Conservation (phyloP, 495 filamentous ascomycete species). For the Penicillium coprophilum region DNA sequence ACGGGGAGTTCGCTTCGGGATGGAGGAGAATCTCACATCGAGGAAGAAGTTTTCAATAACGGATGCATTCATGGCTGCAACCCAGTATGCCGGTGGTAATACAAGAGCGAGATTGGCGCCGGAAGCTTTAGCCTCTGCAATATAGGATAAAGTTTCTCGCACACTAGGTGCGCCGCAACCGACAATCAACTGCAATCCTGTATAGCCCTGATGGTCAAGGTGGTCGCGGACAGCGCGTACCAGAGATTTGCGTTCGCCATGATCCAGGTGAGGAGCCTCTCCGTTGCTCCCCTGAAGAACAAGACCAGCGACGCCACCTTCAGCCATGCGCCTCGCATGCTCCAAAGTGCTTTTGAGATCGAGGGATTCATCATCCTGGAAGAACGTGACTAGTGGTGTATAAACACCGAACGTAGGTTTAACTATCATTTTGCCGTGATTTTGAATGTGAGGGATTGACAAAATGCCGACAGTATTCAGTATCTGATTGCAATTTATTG, state of each 20-base stretch:
- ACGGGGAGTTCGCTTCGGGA: background rate
- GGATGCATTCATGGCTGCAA: conserved; percentile 45
- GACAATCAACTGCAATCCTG: background rate
- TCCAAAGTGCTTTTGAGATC: background rate
- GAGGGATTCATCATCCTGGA: conserved; percentile 1
- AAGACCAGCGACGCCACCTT: conserved; percentile 5
- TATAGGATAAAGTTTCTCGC: conserved; percentile 1
- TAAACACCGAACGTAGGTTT: conserved; percentile 3
- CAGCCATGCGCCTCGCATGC: background rate
- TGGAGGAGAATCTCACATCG: background rate
- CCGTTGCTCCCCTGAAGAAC: conserved; percentile 14
- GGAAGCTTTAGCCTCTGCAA: conserved; percentile 3
- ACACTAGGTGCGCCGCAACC: conserved; percentile 10
- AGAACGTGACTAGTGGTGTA: conserved; percentile 1
- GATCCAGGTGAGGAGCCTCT: conserved; percentile 11
- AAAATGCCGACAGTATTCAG: background rate
- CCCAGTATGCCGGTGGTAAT: conserved; percentile 74
- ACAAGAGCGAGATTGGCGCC: conserved; percentile 75
- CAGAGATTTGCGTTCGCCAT: conserved; percentile 7
- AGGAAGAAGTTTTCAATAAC: conserved; percentile 58
- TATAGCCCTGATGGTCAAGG: background rate
- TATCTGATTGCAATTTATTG: background rate
- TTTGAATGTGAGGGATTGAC: background rate
- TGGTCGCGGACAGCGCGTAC: conserved; percentile 1
- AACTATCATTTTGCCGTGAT: background rate